phyloP scores from a whole-genome alignment of 2,329 filamentous ascomycete genomes.

The Colletotrichum gloeosporioides region DNA sequence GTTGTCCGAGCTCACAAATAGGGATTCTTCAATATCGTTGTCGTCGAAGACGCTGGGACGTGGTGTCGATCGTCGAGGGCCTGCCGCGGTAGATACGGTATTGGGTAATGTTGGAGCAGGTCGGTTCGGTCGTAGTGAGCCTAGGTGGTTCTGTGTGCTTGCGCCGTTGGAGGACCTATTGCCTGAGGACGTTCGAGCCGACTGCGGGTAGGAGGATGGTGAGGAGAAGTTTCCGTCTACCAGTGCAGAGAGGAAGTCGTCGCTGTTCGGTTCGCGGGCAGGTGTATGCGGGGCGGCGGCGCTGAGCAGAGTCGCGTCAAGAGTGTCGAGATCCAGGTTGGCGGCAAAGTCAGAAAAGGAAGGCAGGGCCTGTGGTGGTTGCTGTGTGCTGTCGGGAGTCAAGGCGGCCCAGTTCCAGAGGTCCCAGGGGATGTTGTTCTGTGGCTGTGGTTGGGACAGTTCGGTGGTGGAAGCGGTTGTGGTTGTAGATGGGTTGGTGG shows the following conservation, averaged over 20 bases:
- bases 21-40: conserved; percentile 5
- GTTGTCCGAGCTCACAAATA: conserved; percentile 19
- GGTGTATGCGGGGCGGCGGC: conserved; percentile 22
- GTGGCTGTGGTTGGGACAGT: background rate
- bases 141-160: background rate
- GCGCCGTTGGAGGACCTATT: background rate
- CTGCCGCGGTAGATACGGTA: background rate
- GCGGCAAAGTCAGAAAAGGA: conserved; percentile 14
- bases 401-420: background rate
- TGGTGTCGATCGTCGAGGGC: background rate
- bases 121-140: background rate
- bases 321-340: background rate
- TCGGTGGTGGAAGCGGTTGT: background rate
- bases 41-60: background rate
- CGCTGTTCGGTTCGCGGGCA: conserved; percentile 3
- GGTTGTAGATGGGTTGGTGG: background rate
- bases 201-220: conserved; percentile 38
- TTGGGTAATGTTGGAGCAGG: conserved; percentile 12
- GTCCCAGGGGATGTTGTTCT: background rate
- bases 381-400: background rate
- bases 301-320: background rate
- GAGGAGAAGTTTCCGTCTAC: conserved; percentile 37
- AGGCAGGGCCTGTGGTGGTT: conserved; percentile 2
- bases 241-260: conserved; percentile 30
- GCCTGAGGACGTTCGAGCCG: conserved; percentile 25